Conservation (phyloP, 257 asterid species). For the Penstemon davidsonii region DNA sequence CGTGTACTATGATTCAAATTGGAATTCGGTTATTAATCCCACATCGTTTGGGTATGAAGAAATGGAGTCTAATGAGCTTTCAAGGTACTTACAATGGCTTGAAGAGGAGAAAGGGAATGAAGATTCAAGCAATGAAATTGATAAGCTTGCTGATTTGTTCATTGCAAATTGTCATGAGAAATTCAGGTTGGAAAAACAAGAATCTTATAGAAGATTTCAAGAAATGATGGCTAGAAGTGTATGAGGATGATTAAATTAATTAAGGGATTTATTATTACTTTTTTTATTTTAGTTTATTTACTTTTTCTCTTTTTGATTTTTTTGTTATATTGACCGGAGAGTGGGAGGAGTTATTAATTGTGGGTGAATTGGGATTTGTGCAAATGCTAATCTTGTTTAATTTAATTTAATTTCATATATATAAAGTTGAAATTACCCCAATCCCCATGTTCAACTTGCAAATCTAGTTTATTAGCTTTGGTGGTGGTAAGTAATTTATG, state of each 20-base stretch:
- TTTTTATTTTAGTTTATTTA: neutral
- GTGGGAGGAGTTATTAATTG: neutral
- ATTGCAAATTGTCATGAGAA: conserved; percentile 78
- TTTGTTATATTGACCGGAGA: conserved; percentile 13
- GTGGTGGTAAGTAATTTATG: neutral
- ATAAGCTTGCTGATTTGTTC: conserved; percentile 80
- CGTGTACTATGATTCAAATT: conserved; percentile 51
- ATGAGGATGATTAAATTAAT: conserved; percentile 27
- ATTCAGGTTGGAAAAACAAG: conserved; percentile 82
- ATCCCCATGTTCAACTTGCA: conserved; percentile 12
- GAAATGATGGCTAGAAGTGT: conserved; percentile 93
- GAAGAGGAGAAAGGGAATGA: conserved; percentile 49
- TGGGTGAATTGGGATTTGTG: conserved; percentile 40
- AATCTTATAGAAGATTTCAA: conserved; percentile 75
- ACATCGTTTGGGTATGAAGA: conserved; percentile 27
- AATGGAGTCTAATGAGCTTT: conserved; percentile 39
- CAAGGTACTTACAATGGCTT: conserved; percentile 74
- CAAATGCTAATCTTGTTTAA: conserved; percentile 35
- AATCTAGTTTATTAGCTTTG: neutral
- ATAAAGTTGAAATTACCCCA: conserved; percentile 23
- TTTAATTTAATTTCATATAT: neutral
- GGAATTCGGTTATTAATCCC: conserved; percentile 44
- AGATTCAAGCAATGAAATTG: conserved; percentile 52
- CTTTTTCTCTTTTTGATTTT: conserved; percentile 7
- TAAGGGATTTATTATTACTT: neutral